phyloP scores from a whole-genome alignment of 768 basidiomycete genomes.

The Gymnopilus junonius region DNA sequence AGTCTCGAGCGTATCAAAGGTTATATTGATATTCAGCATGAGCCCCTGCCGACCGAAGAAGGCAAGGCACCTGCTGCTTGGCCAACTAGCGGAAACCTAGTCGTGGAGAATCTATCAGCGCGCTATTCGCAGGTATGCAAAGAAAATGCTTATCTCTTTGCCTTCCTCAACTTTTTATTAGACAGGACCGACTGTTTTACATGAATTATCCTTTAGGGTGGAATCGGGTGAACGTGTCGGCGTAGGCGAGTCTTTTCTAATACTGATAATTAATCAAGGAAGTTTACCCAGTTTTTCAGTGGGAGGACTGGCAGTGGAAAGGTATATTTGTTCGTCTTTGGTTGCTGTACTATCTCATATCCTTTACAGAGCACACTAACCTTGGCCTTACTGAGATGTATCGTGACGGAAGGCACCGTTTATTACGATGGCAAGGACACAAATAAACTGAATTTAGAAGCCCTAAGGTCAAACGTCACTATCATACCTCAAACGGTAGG shows the following conservation, averaged over 20 bases:
- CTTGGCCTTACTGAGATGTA: slow-evolving; percentile 49
- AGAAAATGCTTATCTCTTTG: slow-evolving; percentile 11
- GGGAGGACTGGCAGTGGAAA: slow-evolving; percentile 31
- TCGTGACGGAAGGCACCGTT: slow-evolving; percentile 55
- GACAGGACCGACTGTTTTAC: slow-evolving; percentile 14
- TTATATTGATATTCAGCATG: slow-evolving; percentile 63
- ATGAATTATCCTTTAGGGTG: slow-evolving; percentile 12
- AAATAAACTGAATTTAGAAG: slow-evolving; percentile 52
- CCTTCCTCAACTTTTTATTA: not conserved
- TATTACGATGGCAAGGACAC: slow-evolving; percentile 55
- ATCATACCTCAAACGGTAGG: slow-evolving; percentile 53
- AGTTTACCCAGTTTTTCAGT: slow-evolving; percentile 10
- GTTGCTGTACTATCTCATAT: not conserved
- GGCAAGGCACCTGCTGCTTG: slow-evolving; percentile 67
- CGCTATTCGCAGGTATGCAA: slow-evolving; percentile 46
- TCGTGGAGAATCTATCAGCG: slow-evolving; percentile 58
- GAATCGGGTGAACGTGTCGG: slow-evolving; percentile 17
- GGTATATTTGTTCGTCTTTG: not conserved
- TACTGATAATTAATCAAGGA: not conserved
- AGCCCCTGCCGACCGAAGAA: slow-evolving; percentile 41
- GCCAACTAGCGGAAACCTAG: slow-evolving; percentile 62
- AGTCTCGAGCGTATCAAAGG: slow-evolving; percentile 73
- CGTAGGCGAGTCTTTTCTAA: slow-evolving; percentile 5
- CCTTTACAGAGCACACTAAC: slow-evolving; percentile 26
- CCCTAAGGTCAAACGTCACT: slow-evolving; percentile 56